These are phyloP conservation scores for Diplodia scrobiculata DNA, from an alignment of 2,329 filamentous ascomycete species.

Conservation along the genomic window DNA sequence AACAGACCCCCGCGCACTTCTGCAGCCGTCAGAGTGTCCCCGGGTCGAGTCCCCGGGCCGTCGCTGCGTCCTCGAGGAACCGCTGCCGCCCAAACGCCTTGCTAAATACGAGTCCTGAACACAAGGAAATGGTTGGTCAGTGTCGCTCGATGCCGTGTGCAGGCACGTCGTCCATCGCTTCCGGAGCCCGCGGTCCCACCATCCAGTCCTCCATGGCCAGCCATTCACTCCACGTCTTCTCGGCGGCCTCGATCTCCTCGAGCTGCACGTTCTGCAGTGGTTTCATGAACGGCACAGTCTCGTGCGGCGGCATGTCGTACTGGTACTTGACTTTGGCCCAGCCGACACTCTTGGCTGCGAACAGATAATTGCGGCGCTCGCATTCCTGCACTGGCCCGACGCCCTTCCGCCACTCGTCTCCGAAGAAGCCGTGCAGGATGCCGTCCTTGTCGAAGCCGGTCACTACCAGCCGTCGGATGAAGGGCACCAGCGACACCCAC, in stretches of 20 bases:
- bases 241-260: constrained; percentile 78
- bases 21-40: background rate
- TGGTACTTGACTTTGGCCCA: constrained; percentile 88
- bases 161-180: constrained; percentile 40
- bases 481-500: constrained; percentile 76
- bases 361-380: constrained; percentile 91
- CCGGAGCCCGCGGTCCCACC: constrained; percentile 78
- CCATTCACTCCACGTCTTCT: constrained; percentile 91
- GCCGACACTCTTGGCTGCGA: constrained; percentile 87
- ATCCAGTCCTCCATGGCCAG: constrained; percentile 98
- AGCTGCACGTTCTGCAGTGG: constrained; percentile 76
- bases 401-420: constrained; percentile 83
- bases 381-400: constrained; percentile 82
- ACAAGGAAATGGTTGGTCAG: constrained; percentile 1
- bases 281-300: constrained; percentile 83
- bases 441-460: constrained; percentile 86
- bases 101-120: constrained; percentile 7
- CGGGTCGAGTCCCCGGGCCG: background rate
- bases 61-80: background rate
- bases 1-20: background rate
- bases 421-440: constrained; percentile 93
- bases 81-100: constrained; percentile 22
- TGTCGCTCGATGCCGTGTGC: constrained; percentile 18
- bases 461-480: constrained; percentile 83
- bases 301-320: constrained; percentile 83